Evolutionary conservation across 2,329 filamentous ascomycete species (phyloP), one percentile per base, ranked within the genome.

Genomic region (Rachicladosporium sp.): DNA sequence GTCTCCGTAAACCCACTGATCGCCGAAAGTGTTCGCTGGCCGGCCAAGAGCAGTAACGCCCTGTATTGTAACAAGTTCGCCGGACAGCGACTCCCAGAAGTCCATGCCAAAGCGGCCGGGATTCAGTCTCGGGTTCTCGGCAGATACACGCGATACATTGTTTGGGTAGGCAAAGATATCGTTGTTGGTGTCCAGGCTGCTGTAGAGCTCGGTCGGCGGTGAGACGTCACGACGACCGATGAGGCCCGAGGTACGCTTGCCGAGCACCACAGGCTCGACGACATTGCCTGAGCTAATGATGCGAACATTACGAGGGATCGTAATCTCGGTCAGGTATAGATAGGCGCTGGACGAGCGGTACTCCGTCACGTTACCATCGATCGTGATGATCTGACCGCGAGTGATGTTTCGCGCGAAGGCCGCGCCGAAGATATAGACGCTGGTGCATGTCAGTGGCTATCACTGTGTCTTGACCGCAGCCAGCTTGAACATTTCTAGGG

Each of bases 51-150:
- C 39, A 29, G 35, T 41, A 11, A 41, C 39, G 35, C 39, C 39
- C 47, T 66, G 67, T 35, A 84, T 62, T 1, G 74, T 81, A 10
- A 85, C 78, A 6, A 82, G 64, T 58, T 83, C 77, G 21, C 79
- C 80, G 39, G 65, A 67, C 42, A 84, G 59, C 45, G 72, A 78
- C 67, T 84, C 76, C 80, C 80, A 84, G 53, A 83, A 85, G 56
- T 84, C 80, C 23, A 84, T 63, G 2, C 80, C 80, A 51, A 78
- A 84, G 32, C 64, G 60, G 13, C 62, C 60, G 2, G 79, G 79
- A 44, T 79, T 57, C 31, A 84, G 66, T 10, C 63, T 61, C 0
- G 78, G 78, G 54, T 84, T 83, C 29, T 55, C 62, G 4, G 57
- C 62, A 2, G 76, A 79, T 31, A 84, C 53, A 47, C 69, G 67